These are phyloP conservation scores for Trichoderma aggressivum DNA, from an alignment of 2,329 filamentous ascomycete genomes.

Conservation along the genomic window DNA sequence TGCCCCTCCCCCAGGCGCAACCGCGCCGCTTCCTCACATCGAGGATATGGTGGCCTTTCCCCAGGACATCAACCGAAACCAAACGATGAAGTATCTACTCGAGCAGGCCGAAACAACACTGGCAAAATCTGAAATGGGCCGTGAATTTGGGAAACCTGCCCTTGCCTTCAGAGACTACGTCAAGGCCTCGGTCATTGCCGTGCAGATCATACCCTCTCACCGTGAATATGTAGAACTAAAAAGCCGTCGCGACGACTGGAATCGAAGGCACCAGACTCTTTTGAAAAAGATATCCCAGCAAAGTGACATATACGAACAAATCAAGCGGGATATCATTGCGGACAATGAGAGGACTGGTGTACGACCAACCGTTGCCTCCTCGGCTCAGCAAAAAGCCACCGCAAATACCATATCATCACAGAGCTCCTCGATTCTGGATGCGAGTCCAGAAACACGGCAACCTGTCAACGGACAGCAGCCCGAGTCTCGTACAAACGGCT, in stretches of 20 bases:
- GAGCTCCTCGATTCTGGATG: neutral
- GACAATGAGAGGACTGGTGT: constrained; percentile 63
- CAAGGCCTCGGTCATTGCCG: constrained; percentile 72
- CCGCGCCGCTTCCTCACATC: constrained; percentile 48
- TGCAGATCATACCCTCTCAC: constrained; percentile 73
- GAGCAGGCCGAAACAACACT: constrained; percentile 51
- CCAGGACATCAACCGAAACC: constrained; percentile 46
- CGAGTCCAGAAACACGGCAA: neutral
- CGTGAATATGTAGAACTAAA: constrained; percentile 67
- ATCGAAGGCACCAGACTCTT: constrained; percentile 48
- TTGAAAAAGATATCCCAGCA: constrained; percentile 49
- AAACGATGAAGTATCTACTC: constrained; percentile 53
- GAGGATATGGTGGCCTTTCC: constrained; percentile 49
- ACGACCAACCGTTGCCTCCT: constrained; percentile 35
- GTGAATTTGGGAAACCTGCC: constrained; percentile 65
- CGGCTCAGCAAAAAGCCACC: constrained; percentile 11
- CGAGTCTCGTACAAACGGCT: constrained; percentile 21
- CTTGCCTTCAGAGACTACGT: constrained; percentile 81
- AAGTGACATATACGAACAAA: constrained; percentile 50
- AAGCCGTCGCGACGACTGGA: constrained; percentile 48
- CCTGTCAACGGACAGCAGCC: neutral
- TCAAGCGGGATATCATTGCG: constrained; percentile 59
- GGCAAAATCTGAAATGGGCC: constrained; percentile 58
- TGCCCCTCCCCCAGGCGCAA: constrained; percentile 24
- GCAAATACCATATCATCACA: constrained; percentile 20